Percentiles rank a stretch among this genome's conserved stretches.
Evolutionary conservation across 208 protist species (phyloP).

Genomic region (Leishmania tropica): DNA sequence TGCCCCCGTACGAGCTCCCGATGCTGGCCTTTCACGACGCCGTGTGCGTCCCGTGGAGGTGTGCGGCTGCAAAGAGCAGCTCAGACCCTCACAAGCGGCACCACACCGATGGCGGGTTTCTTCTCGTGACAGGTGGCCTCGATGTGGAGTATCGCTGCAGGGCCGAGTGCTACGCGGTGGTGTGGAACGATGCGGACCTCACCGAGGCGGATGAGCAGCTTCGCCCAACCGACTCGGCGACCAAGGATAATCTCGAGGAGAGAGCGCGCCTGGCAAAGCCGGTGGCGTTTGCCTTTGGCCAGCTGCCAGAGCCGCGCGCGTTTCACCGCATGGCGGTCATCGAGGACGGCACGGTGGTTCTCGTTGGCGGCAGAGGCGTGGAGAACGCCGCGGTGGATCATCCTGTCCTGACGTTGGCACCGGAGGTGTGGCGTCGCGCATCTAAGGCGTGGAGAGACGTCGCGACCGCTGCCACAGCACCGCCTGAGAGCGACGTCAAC

Average conservation of each 20-base stretch:
- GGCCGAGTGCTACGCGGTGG: slow-evolving; percentile 54
- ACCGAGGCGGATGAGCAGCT: background rate
- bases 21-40: slow-evolving; percentile 48
- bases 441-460: slow-evolving; percentile 13
- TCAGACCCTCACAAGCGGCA: background rate
- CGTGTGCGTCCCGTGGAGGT: slow-evolving; percentile 26
- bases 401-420: slow-evolving; percentile 28
- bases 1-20: slow-evolving; percentile 53
- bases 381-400: slow-evolving; percentile 26
- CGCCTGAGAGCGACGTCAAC: background rate
- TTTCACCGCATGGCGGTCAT: slow-evolving; percentile 61
- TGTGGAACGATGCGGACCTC: slow-evolving; percentile 37
- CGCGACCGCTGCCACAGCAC: background rate
- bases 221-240: background rate
- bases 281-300: slow-evolving; percentile 32
- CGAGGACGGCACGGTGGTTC: slow-evolving; percentile 55
- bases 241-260: slow-evolving; percentile 4
- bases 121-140: slow-evolving; percentile 66
- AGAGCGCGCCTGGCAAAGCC: slow-evolving; percentile 3
- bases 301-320: slow-evolving; percentile 59
- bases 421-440: slow-evolving; percentile 16
- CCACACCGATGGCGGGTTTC: slow-evolving; percentile 28
- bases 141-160: slow-evolving; percentile 49
- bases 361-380: slow-evolving; percentile 56
- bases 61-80: background rate